Evolutionary conservation across 2,329 filamentous ascomycete species (phyloP).

Genomic region (Aspergillus aculeatus): DNA sequence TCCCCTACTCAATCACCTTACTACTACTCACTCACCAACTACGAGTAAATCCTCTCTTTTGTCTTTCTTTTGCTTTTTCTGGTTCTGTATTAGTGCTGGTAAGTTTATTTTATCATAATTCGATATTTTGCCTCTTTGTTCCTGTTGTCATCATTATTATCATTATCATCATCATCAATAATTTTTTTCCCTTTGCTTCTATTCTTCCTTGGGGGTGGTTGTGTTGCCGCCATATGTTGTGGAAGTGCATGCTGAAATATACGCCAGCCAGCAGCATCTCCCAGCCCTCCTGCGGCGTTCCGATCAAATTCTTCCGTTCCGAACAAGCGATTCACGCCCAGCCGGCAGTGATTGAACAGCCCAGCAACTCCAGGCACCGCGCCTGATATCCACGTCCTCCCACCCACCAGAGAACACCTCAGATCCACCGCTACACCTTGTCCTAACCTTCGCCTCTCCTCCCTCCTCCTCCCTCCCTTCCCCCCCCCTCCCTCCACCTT

Average conservation of each 20-base stretch:
- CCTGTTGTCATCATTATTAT: neutral
- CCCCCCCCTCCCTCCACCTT: conserved; percentile 13
- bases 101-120: neutral
- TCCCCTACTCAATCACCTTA: too few relatives aligned
- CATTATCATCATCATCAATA: neutral
- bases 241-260: conserved; percentile 36
- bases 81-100: neutral
- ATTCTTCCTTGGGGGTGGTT: conserved; percentile 1
- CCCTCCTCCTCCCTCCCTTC: conserved; percentile 12
- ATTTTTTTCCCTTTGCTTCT: conserved; percentile 16
- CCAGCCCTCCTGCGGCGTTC: conserved; percentile 32
- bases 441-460: conserved; percentile 19
- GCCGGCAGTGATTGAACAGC: conserved; percentile 19
- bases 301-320: conserved; percentile 35
- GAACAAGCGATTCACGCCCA: conserved; percentile 40
- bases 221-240: conserved; percentile 12
- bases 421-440: conserved; percentile 30
- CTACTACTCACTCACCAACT: too few relatives aligned
- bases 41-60: too few relatives aligned
- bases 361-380: conserved; percentile 26
- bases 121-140: neutral
- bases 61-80: neutral
- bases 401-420: conserved; percentile 25
- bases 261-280: conserved; percentile 34
- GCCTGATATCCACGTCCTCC: conserved; percentile 26